phyloP scores from a whole-genome alignment of 768 basidiomycete genomes.

The Mycena pura region DNA sequence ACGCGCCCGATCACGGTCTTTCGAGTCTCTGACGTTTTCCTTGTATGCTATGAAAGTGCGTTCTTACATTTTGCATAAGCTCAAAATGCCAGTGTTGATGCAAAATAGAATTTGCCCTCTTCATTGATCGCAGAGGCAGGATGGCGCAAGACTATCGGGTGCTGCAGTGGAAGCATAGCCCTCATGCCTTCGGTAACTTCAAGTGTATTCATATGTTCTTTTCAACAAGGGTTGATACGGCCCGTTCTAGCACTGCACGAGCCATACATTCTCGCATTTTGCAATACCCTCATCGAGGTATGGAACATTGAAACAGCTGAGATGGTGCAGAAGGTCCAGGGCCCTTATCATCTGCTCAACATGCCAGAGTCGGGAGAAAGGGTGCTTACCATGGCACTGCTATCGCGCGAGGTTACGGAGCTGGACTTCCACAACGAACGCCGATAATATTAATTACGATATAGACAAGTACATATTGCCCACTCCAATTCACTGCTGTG shows the following conservation, averaged over 20 bases:
- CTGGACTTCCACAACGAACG: conserved; percentile 1
- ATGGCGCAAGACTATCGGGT: conserved; percentile 69
- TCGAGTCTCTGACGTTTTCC: conserved; percentile 74
- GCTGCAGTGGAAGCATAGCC: conserved; percentile 77
- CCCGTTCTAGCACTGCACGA: conserved; percentile 77
- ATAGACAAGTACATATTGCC: too few relatives aligned
- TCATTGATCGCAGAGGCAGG: conserved; percentile 79
- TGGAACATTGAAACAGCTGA: conserved; percentile 73
- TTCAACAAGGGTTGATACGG: background rate
- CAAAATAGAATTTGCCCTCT: conserved; percentile 75
- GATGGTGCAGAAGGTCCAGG: conserved; percentile 74
- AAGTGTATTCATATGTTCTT: background rate
- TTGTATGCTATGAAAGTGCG: conserved; percentile 82
- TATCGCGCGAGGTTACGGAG: conserved; percentile 1
- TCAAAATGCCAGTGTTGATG: background rate
- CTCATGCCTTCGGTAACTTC: conserved; percentile 71
- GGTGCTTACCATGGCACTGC: background rate
- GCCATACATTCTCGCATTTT: conserved; percentile 82
- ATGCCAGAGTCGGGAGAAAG: background rate
- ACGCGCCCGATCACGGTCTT: conserved; percentile 77
- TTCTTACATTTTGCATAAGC: background rate
- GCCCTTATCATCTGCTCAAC: conserved; percentile 35
- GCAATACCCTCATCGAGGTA: conserved; percentile 78
- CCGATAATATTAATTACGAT: too few relatives aligned
- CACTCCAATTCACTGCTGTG: too few relatives aligned